Percentiles rank a stretch among this genome's conserved stretches.
Conservation (phyloP, 31 red algal genomes). For the Odonthalia washingtoniensis region DNA sequence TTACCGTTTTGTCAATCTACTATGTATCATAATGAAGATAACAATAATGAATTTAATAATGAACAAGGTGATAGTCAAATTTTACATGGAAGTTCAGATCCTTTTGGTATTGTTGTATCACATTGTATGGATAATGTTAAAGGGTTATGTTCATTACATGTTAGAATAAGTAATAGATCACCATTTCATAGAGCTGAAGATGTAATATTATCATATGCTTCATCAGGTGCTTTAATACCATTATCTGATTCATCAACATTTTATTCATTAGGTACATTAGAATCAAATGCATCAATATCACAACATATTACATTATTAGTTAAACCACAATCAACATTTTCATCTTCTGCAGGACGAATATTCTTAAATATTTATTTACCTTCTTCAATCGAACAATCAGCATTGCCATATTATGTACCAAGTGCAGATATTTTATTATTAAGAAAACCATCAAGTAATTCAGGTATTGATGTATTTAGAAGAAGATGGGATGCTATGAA, state of each 20-base stretch:
- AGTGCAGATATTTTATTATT: constrained; percentile 75
- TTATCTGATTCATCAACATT: constrained; percentile 55
- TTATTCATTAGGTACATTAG: constrained; percentile 52
- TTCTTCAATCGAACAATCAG: constrained; percentile 47
- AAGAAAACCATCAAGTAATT: constrained; percentile 47
- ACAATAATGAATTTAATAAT: neutral
- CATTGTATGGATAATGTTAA: constrained; percentile 79
- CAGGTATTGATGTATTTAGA: constrained; percentile 76
- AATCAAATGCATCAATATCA: constrained; percentile 36
- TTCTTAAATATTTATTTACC: constrained; percentile 53
- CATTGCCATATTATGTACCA: constrained; percentile 71
- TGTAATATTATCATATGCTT: constrained; percentile 44
- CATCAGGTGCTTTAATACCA: constrained; percentile 64
- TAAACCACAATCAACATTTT: constrained; percentile 52
- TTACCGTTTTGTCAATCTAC: constrained; percentile 47
- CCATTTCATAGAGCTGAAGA: constrained; percentile 34
- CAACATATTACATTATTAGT: constrained; percentile 54
- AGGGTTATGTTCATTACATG: constrained; percentile 51
- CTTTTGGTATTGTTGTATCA: constrained; percentile 69
- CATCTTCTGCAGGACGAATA: constrained; percentile 56
- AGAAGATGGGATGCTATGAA: constrained; percentile 81
- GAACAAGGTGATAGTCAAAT: constrained; percentile 56
- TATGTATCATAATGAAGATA: constrained; percentile 30
- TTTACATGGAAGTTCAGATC: constrained; percentile 69
- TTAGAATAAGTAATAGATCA: constrained; percentile 55